Percentiles rank a stretch among this genome's conserved stretches.
phyloP scores from a whole-genome alignment of 768 basidiomycete species.

The Boletus coccyginus region DNA sequence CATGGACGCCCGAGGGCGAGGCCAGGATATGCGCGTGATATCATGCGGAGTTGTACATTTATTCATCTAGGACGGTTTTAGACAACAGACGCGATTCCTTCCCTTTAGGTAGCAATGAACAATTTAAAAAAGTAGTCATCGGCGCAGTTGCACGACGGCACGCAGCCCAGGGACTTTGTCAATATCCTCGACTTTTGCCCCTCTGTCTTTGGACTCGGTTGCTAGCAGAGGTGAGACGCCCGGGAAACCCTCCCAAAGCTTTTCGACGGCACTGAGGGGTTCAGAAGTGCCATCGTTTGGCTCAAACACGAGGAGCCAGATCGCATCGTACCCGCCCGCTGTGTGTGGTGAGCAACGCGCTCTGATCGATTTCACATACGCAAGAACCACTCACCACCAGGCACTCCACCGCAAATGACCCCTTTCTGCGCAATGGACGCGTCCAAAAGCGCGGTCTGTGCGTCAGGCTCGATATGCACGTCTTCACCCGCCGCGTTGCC shows the following conservation, averaged over 20 bases:
- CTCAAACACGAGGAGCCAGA: conserved; percentile 87
- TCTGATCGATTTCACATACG: not conserved
- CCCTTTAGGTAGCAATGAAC: conserved; percentile 6
- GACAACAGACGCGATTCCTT: conserved; percentile 2
- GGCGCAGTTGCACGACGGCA: conserved; percentile 32
- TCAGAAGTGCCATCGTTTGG: conserved; percentile 45
- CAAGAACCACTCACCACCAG: conserved; percentile 67
- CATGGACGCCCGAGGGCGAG: conserved; percentile 70
- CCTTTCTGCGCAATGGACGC: conserved; percentile 74
- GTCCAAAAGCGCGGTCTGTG: conserved; percentile 84
- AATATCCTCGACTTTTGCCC: conserved; percentile 61
- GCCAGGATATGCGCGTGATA: conserved; percentile 68
- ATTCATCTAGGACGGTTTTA: conserved; percentile 16
- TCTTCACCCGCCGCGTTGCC: conserved; percentile 54
- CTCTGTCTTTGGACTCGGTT: conserved; percentile 64
- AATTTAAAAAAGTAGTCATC: conserved; percentile 3
- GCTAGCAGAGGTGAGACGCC: conserved; percentile 71
- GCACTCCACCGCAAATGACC: conserved; percentile 92
- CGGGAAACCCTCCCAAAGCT: conserved; percentile 60
- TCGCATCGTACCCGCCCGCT: conserved; percentile 98
- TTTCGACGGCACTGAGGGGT: conserved; percentile 61
- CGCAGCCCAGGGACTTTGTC: conserved; percentile 55
- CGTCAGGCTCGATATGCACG: conserved; percentile 87
- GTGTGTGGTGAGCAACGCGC: conserved; percentile 2
- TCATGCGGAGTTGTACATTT: conserved; percentile 17